phyloP scores from a whole-genome alignment of 306 rosid genomes.

The Malus asiatica region DNA sequence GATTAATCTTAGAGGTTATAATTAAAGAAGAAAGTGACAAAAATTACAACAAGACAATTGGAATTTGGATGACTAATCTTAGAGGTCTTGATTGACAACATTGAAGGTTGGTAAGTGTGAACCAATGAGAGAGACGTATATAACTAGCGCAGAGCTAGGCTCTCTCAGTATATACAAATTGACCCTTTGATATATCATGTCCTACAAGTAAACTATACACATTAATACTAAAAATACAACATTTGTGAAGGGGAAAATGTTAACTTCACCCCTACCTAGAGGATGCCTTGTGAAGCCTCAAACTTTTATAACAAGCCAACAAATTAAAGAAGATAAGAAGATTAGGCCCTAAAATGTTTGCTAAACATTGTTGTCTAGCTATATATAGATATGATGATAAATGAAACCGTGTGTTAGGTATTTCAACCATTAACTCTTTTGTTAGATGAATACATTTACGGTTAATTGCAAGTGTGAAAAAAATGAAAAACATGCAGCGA shows the following conservation, averaged over 20 bases:
- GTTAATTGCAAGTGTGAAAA: too few relatives aligned
- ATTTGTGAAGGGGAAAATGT: not conserved
- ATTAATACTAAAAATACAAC: not conserved
- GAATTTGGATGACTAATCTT: too few relatives aligned
- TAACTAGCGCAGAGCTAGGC: too few relatives aligned
- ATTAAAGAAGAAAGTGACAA: too few relatives aligned
- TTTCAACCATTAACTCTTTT: not conserved
- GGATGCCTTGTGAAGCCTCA: not conserved
- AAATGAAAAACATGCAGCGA: not conserved
- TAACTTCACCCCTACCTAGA: not conserved
- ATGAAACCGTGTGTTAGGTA: not conserved
- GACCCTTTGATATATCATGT: too few relatives aligned
- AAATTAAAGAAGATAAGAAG: not conserved
- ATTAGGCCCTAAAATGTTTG: not conserved
- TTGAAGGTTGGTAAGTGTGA: not conserved
- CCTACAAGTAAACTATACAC: not conserved
- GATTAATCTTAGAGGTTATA: not conserved
- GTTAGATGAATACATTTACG: not conserved
- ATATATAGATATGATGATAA: not conserved
- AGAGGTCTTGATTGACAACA: too few relatives aligned
- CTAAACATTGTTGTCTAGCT: not conserved
- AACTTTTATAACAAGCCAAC: too few relatives aligned
- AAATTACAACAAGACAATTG: too few relatives aligned
- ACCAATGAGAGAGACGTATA: not conserved
- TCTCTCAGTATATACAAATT: not conserved